Evolutionary conservation across 1,139 yeast species (phyloP), one percentile per base, ranked within the genome.

Genomic region (Zygosaccharomyces pseudobailii): DNA sequence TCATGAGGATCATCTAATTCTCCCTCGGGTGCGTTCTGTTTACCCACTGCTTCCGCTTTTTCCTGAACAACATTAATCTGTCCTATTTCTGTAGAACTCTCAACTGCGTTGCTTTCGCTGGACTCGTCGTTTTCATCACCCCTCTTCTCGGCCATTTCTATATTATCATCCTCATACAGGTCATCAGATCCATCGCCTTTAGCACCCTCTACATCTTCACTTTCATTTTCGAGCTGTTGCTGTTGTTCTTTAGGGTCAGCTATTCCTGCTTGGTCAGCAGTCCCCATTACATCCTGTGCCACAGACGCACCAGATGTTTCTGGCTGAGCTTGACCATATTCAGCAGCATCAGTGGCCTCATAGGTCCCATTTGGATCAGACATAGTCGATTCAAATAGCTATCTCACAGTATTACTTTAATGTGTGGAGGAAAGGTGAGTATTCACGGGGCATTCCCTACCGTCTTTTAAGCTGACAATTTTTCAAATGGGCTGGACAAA

Each of bases 11-110:
- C 43, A 40, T 42, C 48, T 36, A 52, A 53, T 23, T 51, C 55
- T 33, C 56, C 58, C 39, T 56, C 57, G 28, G 56, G 53, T 6
- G 9, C 2, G 31, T 48, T 52, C 35, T 49, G 50, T 35, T 55
- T 55, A 40, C 55, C 53, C 22, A 55, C 52, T 23, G 45, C 53
- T 32, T 41, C 53, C 23, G 51, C 51, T 40, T 55, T 60, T 35
- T 51, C 56, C 42, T 57, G 31, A 6, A 28, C 31, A 58, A 50
- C 9, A 24, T 8, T 24, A 2, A 8, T 53, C 51, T 44, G 50
- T 34, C 47, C 55, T 45, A 45, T 51, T 47, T 49, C 49, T 55
- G 51, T 57, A 54, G 27, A 8, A 8, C 2, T 24, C 27, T 24
- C 17, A 13, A 13, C 17, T 1, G 17, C 17, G 2, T 13, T 2